A percentile compares a stretch with the other conserved stretches of the same genome.
Evolutionary conservation across 2,329 filamentous ascomycete genomes (phyloP).

Genomic region (Verticillium tricorpus): DNA sequence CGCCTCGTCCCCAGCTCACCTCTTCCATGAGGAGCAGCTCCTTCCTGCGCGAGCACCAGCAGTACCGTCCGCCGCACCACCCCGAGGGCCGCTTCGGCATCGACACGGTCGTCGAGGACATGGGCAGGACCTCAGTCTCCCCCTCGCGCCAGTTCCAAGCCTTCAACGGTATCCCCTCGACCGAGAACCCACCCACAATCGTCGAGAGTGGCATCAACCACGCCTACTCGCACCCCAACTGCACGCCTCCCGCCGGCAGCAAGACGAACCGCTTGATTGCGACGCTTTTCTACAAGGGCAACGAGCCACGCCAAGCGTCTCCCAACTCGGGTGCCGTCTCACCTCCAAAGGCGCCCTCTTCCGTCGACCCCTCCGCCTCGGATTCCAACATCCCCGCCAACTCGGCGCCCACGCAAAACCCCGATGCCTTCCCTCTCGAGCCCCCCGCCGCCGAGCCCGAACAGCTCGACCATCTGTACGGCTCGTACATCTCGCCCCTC

Average conservation of each 20-base stretch:
- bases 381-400: slow-evolving; percentile 43
- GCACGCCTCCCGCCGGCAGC: slow-evolving; percentile 46
- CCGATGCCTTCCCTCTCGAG: slow-evolving; percentile 57
- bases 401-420: slow-evolving; percentile 54
- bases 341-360: slow-evolving; percentile 24
- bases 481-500: slow-evolving; percentile 60
- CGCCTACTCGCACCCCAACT: slow-evolving; percentile 59
- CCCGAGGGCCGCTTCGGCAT: slow-evolving; percentile 57
- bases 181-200: slow-evolving; percentile 54
- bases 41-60: slow-evolving; percentile 59
- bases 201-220: slow-evolving; percentile 60
- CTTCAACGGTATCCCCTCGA: slow-evolving; percentile 58
- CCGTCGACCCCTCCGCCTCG: slow-evolving; percentile 28
- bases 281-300: slow-evolving; percentile 59
- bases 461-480: slow-evolving; percentile 61
- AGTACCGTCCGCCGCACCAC: slow-evolving; percentile 53
- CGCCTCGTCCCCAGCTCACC: slow-evolving; percentile 42
- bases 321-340: slow-evolving; percentile 25
- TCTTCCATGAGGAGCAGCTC: slow-evolving; percentile 55
- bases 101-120: slow-evolving; percentile 59
- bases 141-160: slow-evolving; percentile 38
- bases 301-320: slow-evolving; percentile 13
- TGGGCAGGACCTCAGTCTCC: slow-evolving; percentile 32
- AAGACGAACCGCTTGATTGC: slow-evolving; percentile 51
- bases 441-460: slow-evolving; percentile 51